Conservation (phyloP, 257 asterid genomes). For the Coffea canephora region DNA sequence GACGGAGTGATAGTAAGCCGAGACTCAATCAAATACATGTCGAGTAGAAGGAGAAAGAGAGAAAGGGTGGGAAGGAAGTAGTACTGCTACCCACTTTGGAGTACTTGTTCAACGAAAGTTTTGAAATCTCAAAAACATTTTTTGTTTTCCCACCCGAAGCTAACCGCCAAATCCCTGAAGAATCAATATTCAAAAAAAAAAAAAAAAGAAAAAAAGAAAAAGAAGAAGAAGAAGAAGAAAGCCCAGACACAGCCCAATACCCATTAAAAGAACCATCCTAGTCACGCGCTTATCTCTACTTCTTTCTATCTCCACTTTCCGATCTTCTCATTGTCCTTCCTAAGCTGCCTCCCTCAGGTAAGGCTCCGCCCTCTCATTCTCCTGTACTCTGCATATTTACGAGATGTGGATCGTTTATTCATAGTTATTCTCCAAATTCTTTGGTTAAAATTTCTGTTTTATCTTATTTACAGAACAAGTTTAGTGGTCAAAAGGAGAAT, state of each 20-base stretch:
- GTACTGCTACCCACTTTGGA: too few relatives aligned
- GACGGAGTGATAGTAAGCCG: too few relatives aligned
- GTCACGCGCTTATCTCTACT: not conserved
- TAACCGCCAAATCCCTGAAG: slow-evolving; percentile 49
- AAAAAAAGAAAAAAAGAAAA: slow-evolving; percentile 2
- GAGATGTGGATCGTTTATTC: too few relatives aligned
- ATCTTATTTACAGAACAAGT: not conserved
- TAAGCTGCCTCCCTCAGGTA: not conserved
- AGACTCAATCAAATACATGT: too few relatives aligned
- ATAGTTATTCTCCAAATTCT: not conserved
- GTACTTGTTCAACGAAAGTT: not conserved
- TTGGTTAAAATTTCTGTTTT: not conserved
- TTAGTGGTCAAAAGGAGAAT: slow-evolving; percentile 24
- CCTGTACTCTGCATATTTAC: not conserved
- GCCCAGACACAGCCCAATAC: slow-evolving; percentile 10
- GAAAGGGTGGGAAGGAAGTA: too few relatives aligned
- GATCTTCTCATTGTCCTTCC: not conserved
- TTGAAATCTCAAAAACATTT: slow-evolving; percentile 22
- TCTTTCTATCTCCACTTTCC: not conserved
- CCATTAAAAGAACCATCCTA: slow-evolving; percentile 22
- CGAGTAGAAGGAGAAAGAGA: too few relatives aligned
- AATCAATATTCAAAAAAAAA: slow-evolving; percentile 35
- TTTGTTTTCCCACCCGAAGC: slow-evolving; percentile 31
- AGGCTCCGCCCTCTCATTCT: not conserved
- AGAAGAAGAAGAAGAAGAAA: too few relatives aligned